Evolutionary conservation across 73 alveolate genomes (phyloP).

Genomic region (Tetrahymena elliotti): DNA sequence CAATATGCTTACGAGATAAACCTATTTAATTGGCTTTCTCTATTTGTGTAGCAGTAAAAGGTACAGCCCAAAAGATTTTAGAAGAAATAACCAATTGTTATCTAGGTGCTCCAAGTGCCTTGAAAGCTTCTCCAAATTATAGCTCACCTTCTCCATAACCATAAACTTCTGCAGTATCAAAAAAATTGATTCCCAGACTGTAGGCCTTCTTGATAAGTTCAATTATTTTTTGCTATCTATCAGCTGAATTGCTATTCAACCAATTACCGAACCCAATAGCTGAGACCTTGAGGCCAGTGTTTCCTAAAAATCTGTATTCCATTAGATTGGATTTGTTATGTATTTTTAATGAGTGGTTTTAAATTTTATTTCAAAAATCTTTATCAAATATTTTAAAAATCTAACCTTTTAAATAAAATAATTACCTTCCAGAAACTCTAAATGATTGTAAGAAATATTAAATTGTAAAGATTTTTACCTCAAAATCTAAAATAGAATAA

Average conservation of each 20-base stretch:
- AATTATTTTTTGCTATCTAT: conserved; percentile 1
- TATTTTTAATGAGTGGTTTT: too few relatives aligned
- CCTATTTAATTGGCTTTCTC: conserved; percentile 39
- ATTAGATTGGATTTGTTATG: too few relatives aligned
- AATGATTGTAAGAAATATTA: too few relatives aligned
- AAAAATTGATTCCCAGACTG: conserved; percentile 83
- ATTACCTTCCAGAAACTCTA: too few relatives aligned
- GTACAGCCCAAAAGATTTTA: conserved; percentile 45
- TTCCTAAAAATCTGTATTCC: conserved; percentile 84
- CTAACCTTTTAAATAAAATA: too few relatives aligned
- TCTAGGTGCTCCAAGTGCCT: conserved; percentile 16
- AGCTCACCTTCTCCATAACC: conserved; percentile 64
- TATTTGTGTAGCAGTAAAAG: conserved; percentile 44
- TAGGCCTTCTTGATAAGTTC: conserved; percentile 52
- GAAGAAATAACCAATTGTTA: conserved; percentile 74
- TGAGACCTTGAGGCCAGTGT: conserved; percentile 81
- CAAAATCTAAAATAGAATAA: too few relatives aligned
- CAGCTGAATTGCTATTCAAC: conserved; percentile 43
- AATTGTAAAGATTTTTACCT: too few relatives aligned
- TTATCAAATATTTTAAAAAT: too few relatives aligned
- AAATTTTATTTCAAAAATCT: too few relatives aligned
- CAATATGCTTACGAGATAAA: conserved; percentile 75
- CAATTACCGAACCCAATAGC: conserved; percentile 74
- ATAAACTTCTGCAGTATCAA: conserved; percentile 86
- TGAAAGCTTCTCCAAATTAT: conserved; percentile 47